These are phyloP conservation scores for Amorphotheca resinae DNA, from an alignment of 495 filamentous ascomycete genomes.

Conservation along the genomic window DNA sequence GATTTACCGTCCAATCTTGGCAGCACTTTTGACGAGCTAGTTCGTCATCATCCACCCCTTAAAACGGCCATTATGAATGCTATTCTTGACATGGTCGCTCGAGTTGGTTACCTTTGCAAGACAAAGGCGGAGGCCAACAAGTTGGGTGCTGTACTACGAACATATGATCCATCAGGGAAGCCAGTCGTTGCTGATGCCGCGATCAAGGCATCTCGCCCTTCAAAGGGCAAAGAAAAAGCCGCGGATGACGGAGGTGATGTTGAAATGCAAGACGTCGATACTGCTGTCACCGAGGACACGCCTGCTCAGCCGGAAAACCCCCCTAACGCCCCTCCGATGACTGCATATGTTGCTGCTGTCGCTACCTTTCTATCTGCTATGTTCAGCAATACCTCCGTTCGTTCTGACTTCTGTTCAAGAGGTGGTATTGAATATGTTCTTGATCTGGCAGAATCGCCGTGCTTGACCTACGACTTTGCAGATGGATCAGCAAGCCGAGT, in stretches of 20 bases:
- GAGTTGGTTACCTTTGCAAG: conserved; percentile 58
- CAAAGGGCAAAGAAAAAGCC: conserved; percentile 30
- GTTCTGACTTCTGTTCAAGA: conserved; percentile 58
- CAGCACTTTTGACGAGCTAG: conserved; percentile 81
- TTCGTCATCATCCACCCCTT: conserved; percentile 80
- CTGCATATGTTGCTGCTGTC: conserved; percentile 61
- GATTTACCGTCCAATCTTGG: conserved; percentile 57
- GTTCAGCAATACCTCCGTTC: conserved; percentile 63
- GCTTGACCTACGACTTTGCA: conserved; percentile 63
- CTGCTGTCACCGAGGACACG: not conserved
- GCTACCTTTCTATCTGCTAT: conserved; percentile 67
- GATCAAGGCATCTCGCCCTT: conserved; percentile 15
- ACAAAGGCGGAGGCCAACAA: conserved; percentile 51
- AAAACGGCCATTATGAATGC: conserved; percentile 67
- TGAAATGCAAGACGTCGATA: conserved; percentile 42
- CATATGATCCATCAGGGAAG: conserved; percentile 33
- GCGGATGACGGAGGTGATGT: conserved; percentile 33
- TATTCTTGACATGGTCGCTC: conserved; percentile 70
- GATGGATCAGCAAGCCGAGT: conserved; percentile 50
- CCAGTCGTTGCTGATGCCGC: conserved; percentile 37
- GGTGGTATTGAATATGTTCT: conserved; percentile 78
- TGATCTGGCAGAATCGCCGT: conserved; percentile 67
- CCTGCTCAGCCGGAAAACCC: conserved; percentile 1
- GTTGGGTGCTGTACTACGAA: conserved; percentile 70
- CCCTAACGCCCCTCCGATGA: conserved; percentile 19